A percentile compares a stretch with the other conserved stretches of the same genome.
Conservation (phyloP, 2,329 filamentous ascomycete genomes). For the Didymellaceae sp. region DNA sequence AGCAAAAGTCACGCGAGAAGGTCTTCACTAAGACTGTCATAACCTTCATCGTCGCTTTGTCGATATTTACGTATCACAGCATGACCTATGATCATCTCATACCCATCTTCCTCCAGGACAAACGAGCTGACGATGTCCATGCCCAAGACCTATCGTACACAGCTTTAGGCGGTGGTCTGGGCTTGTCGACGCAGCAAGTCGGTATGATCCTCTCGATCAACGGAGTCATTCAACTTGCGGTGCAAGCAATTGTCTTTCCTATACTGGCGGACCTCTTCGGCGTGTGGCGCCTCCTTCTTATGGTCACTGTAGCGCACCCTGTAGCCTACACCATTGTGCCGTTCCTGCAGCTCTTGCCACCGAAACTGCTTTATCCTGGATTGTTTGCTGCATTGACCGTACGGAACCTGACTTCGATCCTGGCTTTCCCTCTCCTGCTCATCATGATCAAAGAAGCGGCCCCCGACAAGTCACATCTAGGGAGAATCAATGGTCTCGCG, state of each 20-base stretch:
- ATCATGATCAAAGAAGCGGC: slow-evolving; percentile 77
- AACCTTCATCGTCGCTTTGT: slow-evolving; percentile 79
- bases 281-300: slow-evolving; percentile 70
- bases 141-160: slow-evolving; percentile 33
- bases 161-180: slow-evolving; percentile 65
- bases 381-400: slow-evolving; percentile 71
- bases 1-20: slow-evolving; percentile 46
- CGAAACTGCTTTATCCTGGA: slow-evolving; percentile 61
- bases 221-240: slow-evolving; percentile 73
- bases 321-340: slow-evolving; percentile 73
- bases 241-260: slow-evolving; percentile 76
- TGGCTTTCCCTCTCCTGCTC: slow-evolving; percentile 71
- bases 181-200: slow-evolving; percentile 69
- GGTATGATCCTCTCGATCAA: slow-evolving; percentile 73
- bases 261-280: slow-evolving; percentile 68
- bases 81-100: slow-evolving; percentile 95
- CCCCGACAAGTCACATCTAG: slow-evolving; percentile 66
- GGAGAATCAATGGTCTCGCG: slow-evolving; percentile 74
- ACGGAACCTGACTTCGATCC: slow-evolving; percentile 71
- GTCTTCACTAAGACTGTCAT: slow-evolving; percentile 70
- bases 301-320: slow-evolving; percentile 71
- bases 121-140: slow-evolving; percentile 53
- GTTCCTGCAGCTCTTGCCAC: slow-evolving; percentile 67
- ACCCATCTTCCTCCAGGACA: slow-evolving; percentile 91
- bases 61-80: slow-evolving; percentile 91